phyloP scores from a whole-genome alignment of 1,139 yeast species.

The Geotrichum restrictum region DNA sequence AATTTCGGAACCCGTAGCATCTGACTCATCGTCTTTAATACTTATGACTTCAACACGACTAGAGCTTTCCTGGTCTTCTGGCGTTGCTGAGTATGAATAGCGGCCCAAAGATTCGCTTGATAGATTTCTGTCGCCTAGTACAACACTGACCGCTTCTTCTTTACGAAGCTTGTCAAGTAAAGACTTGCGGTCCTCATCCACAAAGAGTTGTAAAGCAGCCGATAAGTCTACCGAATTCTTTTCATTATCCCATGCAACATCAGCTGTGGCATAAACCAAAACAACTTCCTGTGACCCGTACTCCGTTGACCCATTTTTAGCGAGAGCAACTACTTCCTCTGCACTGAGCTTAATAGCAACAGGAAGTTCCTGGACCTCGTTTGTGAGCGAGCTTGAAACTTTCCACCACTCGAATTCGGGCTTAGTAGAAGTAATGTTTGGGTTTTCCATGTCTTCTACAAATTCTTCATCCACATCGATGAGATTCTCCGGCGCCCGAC shows the following conservation, averaged over 20 bases:
- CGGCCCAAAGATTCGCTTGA: background rate
- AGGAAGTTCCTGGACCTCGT: conserved; percentile 17
- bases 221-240: conserved; percentile 21
- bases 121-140: background rate
- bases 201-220: conserved; percentile 24
- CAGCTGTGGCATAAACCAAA: conserved; percentile 29
- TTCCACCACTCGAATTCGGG: conserved; percentile 24
- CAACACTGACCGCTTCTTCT: background rate
- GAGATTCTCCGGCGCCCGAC: background rate
- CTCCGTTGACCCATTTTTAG: conserved; percentile 28
- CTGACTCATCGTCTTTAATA: background rate
- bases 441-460: conserved; percentile 5
- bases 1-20: background rate
- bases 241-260: conserved; percentile 25
- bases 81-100: background rate
- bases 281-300: conserved; percentile 30
- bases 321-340: conserved; percentile 26
- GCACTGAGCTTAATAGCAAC: conserved; percentile 20
- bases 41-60: background rate
- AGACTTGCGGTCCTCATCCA: conserved; percentile 22
- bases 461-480: conserved; percentile 11
- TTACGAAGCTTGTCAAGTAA: conserved; percentile 5
- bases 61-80: background rate
- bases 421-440: background rate
- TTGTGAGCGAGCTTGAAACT: conserved; percentile 18